A percentile compares a stretch with the other conserved stretches of the same genome.
phyloP scores from a whole-genome alignment of 805 yeast species.

The Monosporozyma siamensis region DNA sequence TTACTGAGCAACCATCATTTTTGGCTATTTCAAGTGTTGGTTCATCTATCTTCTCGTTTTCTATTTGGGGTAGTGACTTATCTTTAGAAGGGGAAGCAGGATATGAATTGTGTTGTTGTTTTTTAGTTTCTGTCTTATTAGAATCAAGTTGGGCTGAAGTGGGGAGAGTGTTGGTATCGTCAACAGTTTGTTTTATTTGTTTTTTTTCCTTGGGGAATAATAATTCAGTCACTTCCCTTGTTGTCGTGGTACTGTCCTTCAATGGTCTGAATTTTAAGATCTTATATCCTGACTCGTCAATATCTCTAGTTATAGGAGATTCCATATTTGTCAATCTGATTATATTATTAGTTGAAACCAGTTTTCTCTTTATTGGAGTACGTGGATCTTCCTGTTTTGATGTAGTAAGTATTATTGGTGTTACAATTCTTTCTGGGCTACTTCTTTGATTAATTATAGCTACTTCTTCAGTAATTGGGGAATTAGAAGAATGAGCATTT shows the following conservation, averaged over 20 bases:
- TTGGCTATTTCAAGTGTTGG: too few relatives aligned
- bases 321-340: background rate
- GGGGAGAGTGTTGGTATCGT: too few relatives aligned
- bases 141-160: too few relatives aligned
- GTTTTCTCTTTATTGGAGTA: constrained; percentile 2
- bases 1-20: too few relatives aligned
- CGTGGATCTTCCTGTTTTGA: background rate
- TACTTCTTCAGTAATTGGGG: constrained; percentile 13
- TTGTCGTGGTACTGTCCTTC: background rate
- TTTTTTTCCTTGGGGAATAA: too few relatives aligned
- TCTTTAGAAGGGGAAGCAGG: too few relatives aligned
- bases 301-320: background rate
- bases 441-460: background rate
- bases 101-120: too few relatives aligned
- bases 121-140: too few relatives aligned
- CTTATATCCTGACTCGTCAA: background rate
- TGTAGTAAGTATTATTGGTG: background rate
- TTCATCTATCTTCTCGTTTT: too few relatives aligned
- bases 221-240: too few relatives aligned
- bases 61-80: too few relatives aligned
- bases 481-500: constrained; percentile 1
- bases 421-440: background rate
- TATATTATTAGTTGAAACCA: background rate
- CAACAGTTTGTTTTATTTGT: too few relatives aligned
- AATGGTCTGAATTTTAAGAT: background rate